phyloP scores from a whole-genome alignment of 495 filamentous ascomycete species.

The Hypomontagnella submonticulosa region DNA sequence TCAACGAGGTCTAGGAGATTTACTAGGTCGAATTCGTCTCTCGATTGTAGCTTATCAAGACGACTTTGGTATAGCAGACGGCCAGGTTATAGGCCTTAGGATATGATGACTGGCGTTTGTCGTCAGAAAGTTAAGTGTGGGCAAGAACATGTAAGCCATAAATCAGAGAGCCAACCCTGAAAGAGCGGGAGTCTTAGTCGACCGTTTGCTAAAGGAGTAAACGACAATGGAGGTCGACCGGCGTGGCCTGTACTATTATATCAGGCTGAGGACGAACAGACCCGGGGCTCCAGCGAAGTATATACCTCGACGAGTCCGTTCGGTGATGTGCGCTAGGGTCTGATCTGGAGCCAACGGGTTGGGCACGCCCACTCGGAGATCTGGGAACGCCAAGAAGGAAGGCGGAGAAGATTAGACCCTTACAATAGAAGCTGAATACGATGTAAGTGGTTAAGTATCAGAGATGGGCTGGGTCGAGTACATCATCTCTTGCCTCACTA shows the following conservation, averaged over 20 bases:
- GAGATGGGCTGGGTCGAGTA: conserved; percentile 37
- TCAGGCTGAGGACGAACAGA: neutral
- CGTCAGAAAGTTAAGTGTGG: neutral
- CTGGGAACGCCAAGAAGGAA: conserved; percentile 39
- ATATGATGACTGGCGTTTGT: neutral
- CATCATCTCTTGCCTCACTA: conserved; percentile 40
- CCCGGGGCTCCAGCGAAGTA: conserved; percentile 35
- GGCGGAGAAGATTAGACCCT: conserved; percentile 35
- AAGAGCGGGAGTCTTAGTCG: conserved; percentile 14
- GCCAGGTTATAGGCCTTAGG: neutral
- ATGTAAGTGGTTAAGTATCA: conserved; percentile 45
- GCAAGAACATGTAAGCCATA: conserved; percentile 25
- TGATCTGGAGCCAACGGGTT: conserved; percentile 44
- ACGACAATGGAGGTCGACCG: conserved; percentile 1
- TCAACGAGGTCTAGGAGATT: conserved; percentile 21
- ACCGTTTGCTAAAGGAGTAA: conserved; percentile 17
- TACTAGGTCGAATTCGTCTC: neutral
- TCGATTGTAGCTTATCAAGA: neutral
- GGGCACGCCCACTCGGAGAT: conserved; percentile 40
- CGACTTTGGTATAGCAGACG: conserved; percentile 1
- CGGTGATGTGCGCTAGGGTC: conserved; percentile 40
- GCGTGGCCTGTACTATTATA: conserved; percentile 19
- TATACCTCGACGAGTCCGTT: conserved; percentile 37
- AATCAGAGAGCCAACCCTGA: conserved; percentile 38
- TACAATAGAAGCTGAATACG: conserved; percentile 38